These are phyloP conservation scores for Lachancea sp. DNA, from an alignment of 805 yeast species.

Conservation along the genomic window DNA sequence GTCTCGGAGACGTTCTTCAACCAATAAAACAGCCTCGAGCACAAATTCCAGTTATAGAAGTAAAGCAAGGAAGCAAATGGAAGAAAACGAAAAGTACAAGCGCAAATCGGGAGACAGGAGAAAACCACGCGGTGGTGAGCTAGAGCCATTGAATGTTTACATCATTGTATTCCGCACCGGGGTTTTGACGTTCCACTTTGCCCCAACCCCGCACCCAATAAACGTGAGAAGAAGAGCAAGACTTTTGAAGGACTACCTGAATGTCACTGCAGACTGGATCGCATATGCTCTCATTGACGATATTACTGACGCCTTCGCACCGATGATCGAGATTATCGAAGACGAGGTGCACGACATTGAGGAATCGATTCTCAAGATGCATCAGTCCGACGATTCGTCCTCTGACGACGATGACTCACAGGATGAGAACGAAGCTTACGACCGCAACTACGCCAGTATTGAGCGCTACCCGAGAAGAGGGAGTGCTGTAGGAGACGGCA, in stretches of 20 bases:
- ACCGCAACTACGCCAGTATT: slow-evolving; percentile 29
- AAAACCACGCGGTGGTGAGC: slow-evolving; percentile 45
- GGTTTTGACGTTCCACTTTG: slow-evolving; percentile 87
- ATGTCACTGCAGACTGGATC: slow-evolving; percentile 93
- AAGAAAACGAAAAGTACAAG: slow-evolving; percentile 35
- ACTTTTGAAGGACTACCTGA: slow-evolving; percentile 75
- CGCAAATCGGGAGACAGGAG: slow-evolving; percentile 41
- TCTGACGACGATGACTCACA: slow-evolving; percentile 35
- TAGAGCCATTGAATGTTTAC: slow-evolving; percentile 88
- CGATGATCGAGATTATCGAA: slow-evolving; percentile 90
- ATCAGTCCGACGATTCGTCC: slow-evolving; percentile 49
- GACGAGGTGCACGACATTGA: slow-evolving; percentile 93
- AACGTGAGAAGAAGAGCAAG: slow-evolving; percentile 93
- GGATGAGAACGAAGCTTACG: slow-evolving; percentile 30
- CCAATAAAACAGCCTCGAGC: slow-evolving; percentile 17
- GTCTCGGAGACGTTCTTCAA: slow-evolving; percentile 18
- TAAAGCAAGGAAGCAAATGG: slow-evolving; percentile 27
- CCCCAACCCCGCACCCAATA: slow-evolving; percentile 93
- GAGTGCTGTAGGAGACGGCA: slow-evolving; percentile 9
- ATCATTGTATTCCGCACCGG: slow-evolving; percentile 87
- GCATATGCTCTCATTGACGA: slow-evolving; percentile 96
- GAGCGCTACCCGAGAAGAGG: slow-evolving; percentile 10
- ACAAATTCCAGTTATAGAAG: slow-evolving; percentile 19
- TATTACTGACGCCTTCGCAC: slow-evolving; percentile 95
- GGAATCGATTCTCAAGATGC: slow-evolving; percentile 83